Evolutionary conservation across 192 early-diverging fungal species (phyloP).

Genomic region (Phlyctochytrium planicorne): DNA sequence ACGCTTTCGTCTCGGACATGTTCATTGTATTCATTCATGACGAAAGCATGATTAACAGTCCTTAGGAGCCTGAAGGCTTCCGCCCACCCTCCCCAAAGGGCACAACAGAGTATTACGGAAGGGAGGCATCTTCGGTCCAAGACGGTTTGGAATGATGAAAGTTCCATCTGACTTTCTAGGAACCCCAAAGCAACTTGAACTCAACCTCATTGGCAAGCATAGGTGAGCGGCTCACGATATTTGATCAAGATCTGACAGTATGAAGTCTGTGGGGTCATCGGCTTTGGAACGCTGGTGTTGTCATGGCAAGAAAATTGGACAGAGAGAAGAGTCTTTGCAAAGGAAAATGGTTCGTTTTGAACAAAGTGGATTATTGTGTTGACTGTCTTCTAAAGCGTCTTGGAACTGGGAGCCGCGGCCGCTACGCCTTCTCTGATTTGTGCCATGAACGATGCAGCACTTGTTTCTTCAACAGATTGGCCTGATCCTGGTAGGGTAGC

Average conservation of each 20-base stretch:
- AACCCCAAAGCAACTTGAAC: conserved; percentile 8
- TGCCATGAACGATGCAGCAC: conserved; percentile 66
- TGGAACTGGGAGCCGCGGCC: conserved; percentile 86
- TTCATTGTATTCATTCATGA: too few relatives aligned
- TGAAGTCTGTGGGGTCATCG: conserved; percentile 75
- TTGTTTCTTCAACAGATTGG: conserved; percentile 72
- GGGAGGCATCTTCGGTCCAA: conserved; percentile 5
- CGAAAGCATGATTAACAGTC: too few relatives aligned
- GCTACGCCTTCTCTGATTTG: conserved; percentile 75
- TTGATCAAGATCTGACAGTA: not conserved
- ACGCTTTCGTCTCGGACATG: too few relatives aligned
- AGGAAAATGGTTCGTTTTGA: conserved; percentile 40
- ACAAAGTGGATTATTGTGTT: not conserved
- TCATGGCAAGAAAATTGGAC: conserved; percentile 79
- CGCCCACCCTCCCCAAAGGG: conserved; percentile 33
- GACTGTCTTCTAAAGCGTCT: conserved; percentile 41
- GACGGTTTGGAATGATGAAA: not conserved
- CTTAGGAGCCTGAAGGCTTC: conserved; percentile 38
- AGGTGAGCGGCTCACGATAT: conserved; percentile 1
- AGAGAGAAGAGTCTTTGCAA: conserved; percentile 54
- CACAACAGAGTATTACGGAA: conserved; percentile 5
- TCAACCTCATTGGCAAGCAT: conserved; percentile 32
- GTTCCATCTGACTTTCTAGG: conserved; percentile 7
- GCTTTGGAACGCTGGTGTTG: conserved; percentile 89
- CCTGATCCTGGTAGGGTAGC: conserved; percentile 72